Base-by-base conservation (phyloP, 2,329 filamentous ascomycete species). In the Diplodia intermedia region DNA sequence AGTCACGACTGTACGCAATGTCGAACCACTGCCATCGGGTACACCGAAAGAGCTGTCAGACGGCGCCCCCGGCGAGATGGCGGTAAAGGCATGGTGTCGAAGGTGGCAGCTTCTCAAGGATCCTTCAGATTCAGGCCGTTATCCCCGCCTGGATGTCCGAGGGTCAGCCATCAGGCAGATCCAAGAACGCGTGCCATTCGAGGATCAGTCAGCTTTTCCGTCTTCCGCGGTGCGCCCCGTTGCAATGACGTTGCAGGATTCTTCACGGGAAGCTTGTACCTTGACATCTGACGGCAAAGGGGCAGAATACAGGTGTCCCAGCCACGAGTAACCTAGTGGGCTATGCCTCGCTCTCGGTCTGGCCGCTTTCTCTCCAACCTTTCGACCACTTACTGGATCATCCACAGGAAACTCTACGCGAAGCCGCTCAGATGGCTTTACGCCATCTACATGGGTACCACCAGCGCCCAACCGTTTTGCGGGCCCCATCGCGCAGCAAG, bases 281-380 rank as follows among this genome's bases (percentile, higher is more conserved):
- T 50, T 63, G 47, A 23, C 29, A 31, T 52, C 26, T 23, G 43
- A 43, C 36, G 18, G 20, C 20, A 26, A 26, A 38, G 36, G 11
- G 18, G 18, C 15, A 26, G 7, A 20, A 8, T 14, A 49, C 18
- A 61, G 36, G 26, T 20, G 40, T 61, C 29, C 47, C 31, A 38
- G 29, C 12, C 23, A 26, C 38, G 47, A 52, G 60, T 63, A 63
- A 63, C 60, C 36, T 20, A 38, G 31, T 38, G 60, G 31, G 31
- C 60, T 63, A 63, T 52, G 60, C 60, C 40, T 52, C 60, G 43
- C n/a, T 52, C n/a, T 50, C 47, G 29, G 47, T 8, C 43, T 52
- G n/a, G 50, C 60, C 60, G 29, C 47, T 36, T 7, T 15, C 20
- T 3, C 36, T 33, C 18, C 29, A 11, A 2, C 33, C 12, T n/a